These are phyloP conservation scores for Asterella californica DNA, from an alignment of 225 moss, liverwort and hornwort genomes.

Conservation along the genomic window DNA sequence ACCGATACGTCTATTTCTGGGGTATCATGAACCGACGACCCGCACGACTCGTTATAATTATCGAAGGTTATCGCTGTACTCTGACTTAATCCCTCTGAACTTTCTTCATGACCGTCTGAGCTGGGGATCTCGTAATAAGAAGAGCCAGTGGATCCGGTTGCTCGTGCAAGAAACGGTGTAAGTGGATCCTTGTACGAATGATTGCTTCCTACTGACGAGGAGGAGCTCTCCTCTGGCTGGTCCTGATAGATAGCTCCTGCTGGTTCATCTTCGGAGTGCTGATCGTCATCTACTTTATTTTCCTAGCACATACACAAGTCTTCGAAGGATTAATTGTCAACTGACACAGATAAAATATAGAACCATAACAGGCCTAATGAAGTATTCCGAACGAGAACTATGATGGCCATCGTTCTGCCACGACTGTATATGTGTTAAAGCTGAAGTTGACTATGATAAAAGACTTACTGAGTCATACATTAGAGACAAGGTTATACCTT, in stretches of 20 bases:
- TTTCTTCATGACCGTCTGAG: background rate
- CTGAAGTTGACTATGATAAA: background rate
- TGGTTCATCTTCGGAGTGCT: background rate
- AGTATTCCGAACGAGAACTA: background rate
- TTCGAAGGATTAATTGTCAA: background rate
- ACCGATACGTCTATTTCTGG: background rate
- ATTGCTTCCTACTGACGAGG: conserved; percentile 8
- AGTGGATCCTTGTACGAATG: background rate
- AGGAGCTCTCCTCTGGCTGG: background rate
- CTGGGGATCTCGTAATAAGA: background rate
- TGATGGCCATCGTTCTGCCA: background rate
- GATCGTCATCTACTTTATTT: background rate
- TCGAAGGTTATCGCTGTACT: background rate
- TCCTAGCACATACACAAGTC: background rate
- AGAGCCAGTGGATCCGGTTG: background rate
- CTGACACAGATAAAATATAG: too few relatives aligned
- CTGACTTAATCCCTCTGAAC: background rate
- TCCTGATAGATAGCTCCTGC: background rate
- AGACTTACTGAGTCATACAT: too few relatives aligned
- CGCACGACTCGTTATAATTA: background rate
- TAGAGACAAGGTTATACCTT: background rate
- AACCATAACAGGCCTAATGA: too few relatives aligned
- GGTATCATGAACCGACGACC: background rate
- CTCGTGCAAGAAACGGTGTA: background rate
- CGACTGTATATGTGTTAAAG: background rate